phyloP scores from a whole-genome alignment of 2,329 filamentous ascomycete genomes.

The Alternaria sp. region DNA sequence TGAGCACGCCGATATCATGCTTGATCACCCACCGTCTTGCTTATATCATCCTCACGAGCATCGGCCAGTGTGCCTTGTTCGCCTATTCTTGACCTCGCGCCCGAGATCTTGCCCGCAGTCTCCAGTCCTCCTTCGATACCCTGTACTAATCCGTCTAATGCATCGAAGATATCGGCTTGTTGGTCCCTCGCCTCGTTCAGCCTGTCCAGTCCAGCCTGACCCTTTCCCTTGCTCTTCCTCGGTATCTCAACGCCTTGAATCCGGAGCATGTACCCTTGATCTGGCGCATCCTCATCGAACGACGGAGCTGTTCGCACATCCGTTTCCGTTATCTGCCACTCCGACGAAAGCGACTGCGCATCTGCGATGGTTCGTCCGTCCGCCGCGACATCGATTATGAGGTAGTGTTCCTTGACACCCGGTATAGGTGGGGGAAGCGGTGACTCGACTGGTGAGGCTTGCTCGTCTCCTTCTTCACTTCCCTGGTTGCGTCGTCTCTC shows the following conservation, averaged over 20 bases:
- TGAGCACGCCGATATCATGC: slow-evolving; percentile 3
- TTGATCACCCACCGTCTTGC: slow-evolving; percentile 10
- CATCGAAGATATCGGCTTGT: slow-evolving; percentile 47
- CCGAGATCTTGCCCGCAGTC: slow-evolving; percentile 46
- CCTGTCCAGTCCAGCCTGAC: slow-evolving; percentile 37
- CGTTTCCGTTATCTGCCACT: slow-evolving; percentile 73
- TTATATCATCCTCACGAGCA: slow-evolving; percentile 9
- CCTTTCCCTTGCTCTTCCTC: slow-evolving; percentile 41
- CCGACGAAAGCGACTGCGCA: slow-evolving; percentile 75
- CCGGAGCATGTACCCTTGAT: slow-evolving; percentile 66
- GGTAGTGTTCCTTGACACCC: slow-evolving; percentile 63
- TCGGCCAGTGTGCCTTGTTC: slow-evolving; percentile 22
- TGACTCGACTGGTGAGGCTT: slow-evolving; percentile 43
- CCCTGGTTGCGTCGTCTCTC: slow-evolving; percentile 25
- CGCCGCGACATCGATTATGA: slow-evolving; percentile 63
- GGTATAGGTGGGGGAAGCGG: slow-evolving; percentile 58
- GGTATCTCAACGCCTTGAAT: slow-evolving; percentile 64
- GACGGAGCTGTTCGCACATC: slow-evolving; percentile 68
- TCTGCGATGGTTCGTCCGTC: slow-evolving; percentile 66
- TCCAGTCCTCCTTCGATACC: slow-evolving; percentile 49
- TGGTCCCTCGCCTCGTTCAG: slow-evolving; percentile 43
- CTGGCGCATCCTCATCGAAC: slow-evolving; percentile 61
- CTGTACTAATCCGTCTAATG: slow-evolving; percentile 49
- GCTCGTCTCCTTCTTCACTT: slow-evolving; percentile 35
- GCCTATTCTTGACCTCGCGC: slow-evolving; percentile 16